phyloP scores from a whole-genome alignment of 441 rosid genomes.

The Cnidoscolus chayamansa region DNA sequence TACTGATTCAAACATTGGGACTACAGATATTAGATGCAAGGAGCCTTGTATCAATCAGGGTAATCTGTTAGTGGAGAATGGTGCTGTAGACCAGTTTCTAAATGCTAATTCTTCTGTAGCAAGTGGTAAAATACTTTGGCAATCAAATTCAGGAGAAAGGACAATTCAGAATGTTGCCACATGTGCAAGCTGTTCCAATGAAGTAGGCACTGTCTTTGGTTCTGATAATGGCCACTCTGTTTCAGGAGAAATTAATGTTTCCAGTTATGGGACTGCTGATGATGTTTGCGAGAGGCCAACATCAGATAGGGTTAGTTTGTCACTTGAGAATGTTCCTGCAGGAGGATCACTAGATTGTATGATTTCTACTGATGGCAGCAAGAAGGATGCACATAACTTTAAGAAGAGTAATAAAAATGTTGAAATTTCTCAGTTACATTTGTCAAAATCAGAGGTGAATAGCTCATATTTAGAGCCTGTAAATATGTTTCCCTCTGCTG shows the following conservation, averaged over 20 bases:
- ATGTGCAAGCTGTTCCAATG: constrained; percentile 20
- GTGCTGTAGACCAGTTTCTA: constrained; percentile 27
- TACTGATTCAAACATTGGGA: constrained; percentile 29
- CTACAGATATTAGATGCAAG: constrained; percentile 28
- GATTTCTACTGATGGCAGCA: constrained; percentile 26
- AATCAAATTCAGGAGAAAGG: constrained; percentile 29
- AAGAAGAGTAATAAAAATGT: constrained; percentile 19
- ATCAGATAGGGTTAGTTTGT: constrained; percentile 20
- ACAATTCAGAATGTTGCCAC: constrained; percentile 16
- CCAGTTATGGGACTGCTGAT: constrained; percentile 20
- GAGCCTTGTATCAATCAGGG: constrained; percentile 25
- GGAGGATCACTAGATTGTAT: constrained; percentile 23
- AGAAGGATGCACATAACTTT: constrained; percentile 21
- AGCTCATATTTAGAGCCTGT: constrained; percentile 24
- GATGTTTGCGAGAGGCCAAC: constrained; percentile 27
- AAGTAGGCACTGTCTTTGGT: constrained; percentile 20
- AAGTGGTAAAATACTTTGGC: constrained; percentile 10
- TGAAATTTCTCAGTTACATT: constrained; percentile 26
- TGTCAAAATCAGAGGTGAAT: constrained; percentile 25
- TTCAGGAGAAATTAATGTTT: constrained; percentile 22
- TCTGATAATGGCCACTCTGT: constrained; percentile 25
- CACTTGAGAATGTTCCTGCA: constrained; percentile 22
- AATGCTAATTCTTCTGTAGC: constrained; percentile 20
- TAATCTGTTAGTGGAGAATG: constrained; percentile 28
- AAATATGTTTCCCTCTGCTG: constrained; percentile 26